phyloP scores from a whole-genome alignment of 306 rosid genomes.

The Prunus campanulata region DNA sequence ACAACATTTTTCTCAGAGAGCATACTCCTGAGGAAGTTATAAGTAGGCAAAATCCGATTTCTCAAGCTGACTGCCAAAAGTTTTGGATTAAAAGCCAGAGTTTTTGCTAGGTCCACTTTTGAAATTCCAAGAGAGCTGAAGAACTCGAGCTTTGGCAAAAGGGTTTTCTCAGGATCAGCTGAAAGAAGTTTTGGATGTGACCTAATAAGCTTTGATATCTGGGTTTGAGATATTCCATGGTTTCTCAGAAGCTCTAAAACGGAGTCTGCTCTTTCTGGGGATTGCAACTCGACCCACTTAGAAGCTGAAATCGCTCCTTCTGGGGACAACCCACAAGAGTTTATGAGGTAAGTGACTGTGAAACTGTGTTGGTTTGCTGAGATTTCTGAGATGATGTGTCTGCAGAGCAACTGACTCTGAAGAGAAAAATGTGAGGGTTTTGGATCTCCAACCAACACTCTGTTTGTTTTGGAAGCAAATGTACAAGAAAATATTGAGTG shows the following conservation, averaged over 20 bases:
- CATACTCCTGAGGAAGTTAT: constrained; percentile 4
- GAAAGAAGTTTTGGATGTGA: background rate
- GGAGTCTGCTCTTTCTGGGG: background rate
- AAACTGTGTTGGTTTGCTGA: constrained; percentile 3
- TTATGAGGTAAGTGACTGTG: constrained; percentile 24
- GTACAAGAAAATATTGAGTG: background rate
- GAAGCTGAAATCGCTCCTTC: constrained; percentile 11
- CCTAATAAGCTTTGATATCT: constrained; percentile 13
- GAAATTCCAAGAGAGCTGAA: constrained; percentile 34
- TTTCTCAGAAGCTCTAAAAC: constrained; percentile 20
- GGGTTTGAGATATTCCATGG: constrained; percentile 23
- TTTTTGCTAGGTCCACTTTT: constrained; percentile 13
- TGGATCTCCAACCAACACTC: background rate
- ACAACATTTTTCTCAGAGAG: constrained; percentile 13
- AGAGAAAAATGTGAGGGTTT: background rate
- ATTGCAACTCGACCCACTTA: background rate
- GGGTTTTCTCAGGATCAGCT: constrained; percentile 20
- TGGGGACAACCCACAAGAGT: constrained; percentile 31
- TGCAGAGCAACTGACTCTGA: background rate
- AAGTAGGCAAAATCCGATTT: too few species aligned
- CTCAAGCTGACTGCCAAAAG: background rate
- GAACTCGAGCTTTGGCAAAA: constrained; percentile 42
- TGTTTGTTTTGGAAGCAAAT: background rate
- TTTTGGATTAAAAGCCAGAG: background rate
- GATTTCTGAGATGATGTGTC: background rate